Conservation (phyloP, 108 stramenopile genomes). For the Hondaea fermentalgiana region DNA sequence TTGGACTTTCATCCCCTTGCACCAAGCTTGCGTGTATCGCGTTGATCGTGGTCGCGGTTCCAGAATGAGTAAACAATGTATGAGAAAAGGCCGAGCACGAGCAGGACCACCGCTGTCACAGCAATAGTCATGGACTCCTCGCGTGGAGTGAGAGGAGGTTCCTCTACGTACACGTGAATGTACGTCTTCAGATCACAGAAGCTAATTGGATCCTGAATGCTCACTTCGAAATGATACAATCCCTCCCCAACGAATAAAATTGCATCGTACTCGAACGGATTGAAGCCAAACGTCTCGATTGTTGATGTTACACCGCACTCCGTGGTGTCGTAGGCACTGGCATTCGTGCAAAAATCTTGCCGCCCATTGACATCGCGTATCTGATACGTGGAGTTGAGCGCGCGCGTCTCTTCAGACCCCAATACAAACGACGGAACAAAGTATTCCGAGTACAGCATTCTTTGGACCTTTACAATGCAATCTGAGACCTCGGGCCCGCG, state of each 20-base stretch:
- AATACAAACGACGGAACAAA: neutral
- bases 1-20: no score
- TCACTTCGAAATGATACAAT: neutral
- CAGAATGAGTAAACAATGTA: neutral
- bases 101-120: neutral
- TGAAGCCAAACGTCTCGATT: neutral
- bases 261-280: neutral
- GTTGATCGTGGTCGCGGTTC: neutral
- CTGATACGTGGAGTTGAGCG: neutral
- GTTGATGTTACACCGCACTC: neutral
- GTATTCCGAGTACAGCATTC: neutral
- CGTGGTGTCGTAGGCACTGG: neutral
- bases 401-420: no score
- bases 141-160: neutral
- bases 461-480: neutral
- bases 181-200: neutral
- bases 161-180: neutral
- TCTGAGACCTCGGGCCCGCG: neutral
- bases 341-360: neutral
- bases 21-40: no score
- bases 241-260: slow-evolving; percentile 2
- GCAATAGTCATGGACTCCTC: neutral
- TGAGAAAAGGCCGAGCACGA: neutral
- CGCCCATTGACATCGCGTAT: neutral
- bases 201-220: neutral